Base-by-base conservation (phyloP, 23 red algal genomes). In the Gracilaria gracilis region DNA sequence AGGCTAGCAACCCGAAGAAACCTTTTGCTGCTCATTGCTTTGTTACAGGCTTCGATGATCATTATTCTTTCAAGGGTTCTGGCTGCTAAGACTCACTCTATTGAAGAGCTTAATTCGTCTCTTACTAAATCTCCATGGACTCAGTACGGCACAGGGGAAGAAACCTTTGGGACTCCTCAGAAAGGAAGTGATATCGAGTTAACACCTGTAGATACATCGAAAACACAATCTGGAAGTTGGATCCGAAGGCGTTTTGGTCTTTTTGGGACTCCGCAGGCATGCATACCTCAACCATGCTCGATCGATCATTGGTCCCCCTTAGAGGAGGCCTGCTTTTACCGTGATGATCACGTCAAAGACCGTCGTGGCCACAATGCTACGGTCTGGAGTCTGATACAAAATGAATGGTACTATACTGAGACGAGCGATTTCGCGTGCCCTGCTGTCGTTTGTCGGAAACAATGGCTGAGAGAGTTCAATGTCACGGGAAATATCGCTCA, bases 261-360 rank as follows among this genome's bases (percentile, higher is more conserved):
- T 14, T 40, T 73, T 44, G 38, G 38, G 1, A 23, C 36, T 44
- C 24, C 67, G 33, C 33, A 23, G 67, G 67, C 4, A 33, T 73
- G 67, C 34, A 29, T 1, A 40, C 35, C 33, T 8, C 38, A 73
- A 12, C 21, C 67, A 15, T 86, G 82, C 28, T 42, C 46, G 20
- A 72, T 86, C 20, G 61, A 71, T 54, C 82, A 86, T 53, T 86
- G 82, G 82, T 31, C 82, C 21, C 32, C 46, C 5, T 15, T 54
- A 13, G 64, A 48, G 25, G 82, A 86, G 32, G 65, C 23, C 9
- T 86, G 82, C 37, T 86, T 86, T 50, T 73, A 38, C 24, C 59
- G 82, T 20, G 46, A 86, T 57, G 82, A 86, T 17, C 35, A 35
- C 47, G 82, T 55, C n/a, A 86, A 86, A 38, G 82, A 86, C 65